These are phyloP conservation scores for Tritrichomonas foetus DNA, from an alignment of 208 protist genomes.

Conservation along the genomic window DNA sequence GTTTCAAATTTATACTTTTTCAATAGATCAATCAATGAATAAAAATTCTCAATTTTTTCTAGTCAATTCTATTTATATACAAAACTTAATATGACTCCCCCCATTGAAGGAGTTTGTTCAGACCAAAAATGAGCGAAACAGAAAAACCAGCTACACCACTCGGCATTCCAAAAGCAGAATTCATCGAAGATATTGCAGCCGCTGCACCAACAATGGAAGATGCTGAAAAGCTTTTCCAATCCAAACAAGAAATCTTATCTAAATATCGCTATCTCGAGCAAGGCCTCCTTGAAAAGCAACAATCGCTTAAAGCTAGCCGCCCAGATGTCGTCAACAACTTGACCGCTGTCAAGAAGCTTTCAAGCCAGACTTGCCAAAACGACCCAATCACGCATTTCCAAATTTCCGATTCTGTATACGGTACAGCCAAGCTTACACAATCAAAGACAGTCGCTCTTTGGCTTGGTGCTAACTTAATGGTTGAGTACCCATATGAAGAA, in stretches of 20 bases:
- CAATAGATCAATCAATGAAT: too few relatives aligned
- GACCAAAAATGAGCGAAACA: not conserved
- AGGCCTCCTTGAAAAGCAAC: not conserved
- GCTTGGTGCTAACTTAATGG: slow-evolving; percentile 40
- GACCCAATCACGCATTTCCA: not conserved
- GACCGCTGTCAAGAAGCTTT: not conserved
- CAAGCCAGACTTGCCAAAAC: not conserved
- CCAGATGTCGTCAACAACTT: not conserved
- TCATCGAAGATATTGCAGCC: slow-evolving; percentile 6
- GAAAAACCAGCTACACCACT: not conserved
- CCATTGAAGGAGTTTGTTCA: not conserved
- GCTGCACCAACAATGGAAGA: not conserved
- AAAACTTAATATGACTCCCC: too few relatives aligned
- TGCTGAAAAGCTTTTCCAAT: not conserved
- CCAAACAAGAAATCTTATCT: not conserved
- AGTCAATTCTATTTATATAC: too few relatives aligned
- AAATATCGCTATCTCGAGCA: slow-evolving; percentile 5
- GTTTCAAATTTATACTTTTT: too few relatives aligned
- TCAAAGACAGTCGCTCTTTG: not conserved
- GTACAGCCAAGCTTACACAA: not conserved
- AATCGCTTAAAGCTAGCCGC: not conserved
- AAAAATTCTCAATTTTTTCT: too few relatives aligned
- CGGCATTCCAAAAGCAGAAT: slow-evolving; percentile 20
- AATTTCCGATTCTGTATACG: not conserved
- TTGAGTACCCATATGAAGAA: slow-evolving; percentile 14